phyloP scores from a whole-genome alignment of 2,329 filamentous ascomycete genomes.

The Nigrospora oryzae region DNA sequence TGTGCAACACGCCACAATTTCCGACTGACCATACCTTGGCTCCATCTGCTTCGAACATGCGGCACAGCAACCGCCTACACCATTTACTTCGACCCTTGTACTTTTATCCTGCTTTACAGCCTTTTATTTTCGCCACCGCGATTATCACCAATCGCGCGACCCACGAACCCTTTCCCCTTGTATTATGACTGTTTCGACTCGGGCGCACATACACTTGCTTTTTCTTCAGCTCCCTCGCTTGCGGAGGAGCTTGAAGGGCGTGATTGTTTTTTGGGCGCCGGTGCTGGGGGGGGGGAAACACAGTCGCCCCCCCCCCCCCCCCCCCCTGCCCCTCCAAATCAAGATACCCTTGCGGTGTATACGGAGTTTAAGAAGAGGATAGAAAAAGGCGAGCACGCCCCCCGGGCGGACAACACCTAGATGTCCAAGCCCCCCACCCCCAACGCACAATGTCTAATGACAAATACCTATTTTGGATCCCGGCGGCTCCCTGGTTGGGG shows the following conservation, averaged over 20 bases:
- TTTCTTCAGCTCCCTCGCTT: not conserved
- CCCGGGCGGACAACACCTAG: not conserved
- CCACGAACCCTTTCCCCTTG: not conserved
- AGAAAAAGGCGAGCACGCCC: not conserved
- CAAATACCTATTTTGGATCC: not conserved
- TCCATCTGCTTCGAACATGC: not conserved
- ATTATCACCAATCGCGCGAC: not conserved
- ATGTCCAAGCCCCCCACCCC: not conserved
- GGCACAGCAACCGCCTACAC: not conserved
- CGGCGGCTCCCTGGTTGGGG: too few relatives aligned
- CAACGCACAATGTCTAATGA: constrained; percentile 2
- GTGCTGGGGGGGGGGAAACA: not conserved
- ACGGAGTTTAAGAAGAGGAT: not conserved
- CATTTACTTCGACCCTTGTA: too few relatives aligned
- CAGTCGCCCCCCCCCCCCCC: not conserved
- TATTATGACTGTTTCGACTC: not conserved
- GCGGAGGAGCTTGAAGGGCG: not conserved
- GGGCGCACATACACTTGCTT: not conserved
- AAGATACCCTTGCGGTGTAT: constrained; percentile 2
- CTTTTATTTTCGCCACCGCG: too few relatives aligned
- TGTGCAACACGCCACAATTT: not conserved
- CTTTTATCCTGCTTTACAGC: too few relatives aligned
- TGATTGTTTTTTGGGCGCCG: not conserved
- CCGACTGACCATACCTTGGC: not conserved
- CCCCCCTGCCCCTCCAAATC: too few relatives aligned